A percentile compares a stretch with the other conserved stretches of the same genome.
phyloP scores from a whole-genome alignment of 495 filamentous ascomycete genomes.

The Alectoria sarmentosa region DNA sequence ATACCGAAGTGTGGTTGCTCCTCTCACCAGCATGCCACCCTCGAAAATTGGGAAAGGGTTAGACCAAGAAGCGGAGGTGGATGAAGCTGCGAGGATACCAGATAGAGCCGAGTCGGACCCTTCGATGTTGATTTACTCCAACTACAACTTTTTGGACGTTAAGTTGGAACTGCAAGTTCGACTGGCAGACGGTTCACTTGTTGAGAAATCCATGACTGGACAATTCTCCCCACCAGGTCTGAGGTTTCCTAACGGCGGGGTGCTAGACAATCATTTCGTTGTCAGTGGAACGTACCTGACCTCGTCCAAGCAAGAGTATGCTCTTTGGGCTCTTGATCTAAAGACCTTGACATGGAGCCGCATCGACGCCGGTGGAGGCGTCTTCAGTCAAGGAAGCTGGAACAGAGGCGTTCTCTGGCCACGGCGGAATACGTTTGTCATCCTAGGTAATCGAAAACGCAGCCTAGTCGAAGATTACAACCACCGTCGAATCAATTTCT shows the following conservation, averaged over 20 bases:
- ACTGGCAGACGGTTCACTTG: conserved; percentile 71
- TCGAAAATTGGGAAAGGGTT: conserved; percentile 60
- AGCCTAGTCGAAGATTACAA: conserved; percentile 98
- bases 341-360: conserved; percentile 84
- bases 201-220: conserved; percentile 83
- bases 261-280: conserved; percentile 92
- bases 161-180: conserved; percentile 91
- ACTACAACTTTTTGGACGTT: conserved; percentile 97
- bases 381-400: conserved; percentile 95
- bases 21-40: conserved; percentile 61
- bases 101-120: conserved; percentile 52
- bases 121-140: conserved; percentile 96
- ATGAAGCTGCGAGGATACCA: conserved; percentile 32
- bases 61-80: conserved; percentile 32
- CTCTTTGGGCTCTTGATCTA: conserved; percentile 90
- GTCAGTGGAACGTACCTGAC: conserved; percentile 96
- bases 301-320: conserved; percentile 96
- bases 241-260: conserved; percentile 88
- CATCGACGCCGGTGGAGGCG: conserved; percentile 89
- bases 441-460: conserved; percentile 85
- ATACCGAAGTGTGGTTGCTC: conserved; percentile 90
- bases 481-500: conserved; percentile 94
- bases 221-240: conserved; percentile 82
- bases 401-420: conserved; percentile 92
- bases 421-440: conserved; percentile 86